phyloP scores from a whole-genome alignment of 148 eudicot genomes.

The Suaeda aralocaspica region DNA sequence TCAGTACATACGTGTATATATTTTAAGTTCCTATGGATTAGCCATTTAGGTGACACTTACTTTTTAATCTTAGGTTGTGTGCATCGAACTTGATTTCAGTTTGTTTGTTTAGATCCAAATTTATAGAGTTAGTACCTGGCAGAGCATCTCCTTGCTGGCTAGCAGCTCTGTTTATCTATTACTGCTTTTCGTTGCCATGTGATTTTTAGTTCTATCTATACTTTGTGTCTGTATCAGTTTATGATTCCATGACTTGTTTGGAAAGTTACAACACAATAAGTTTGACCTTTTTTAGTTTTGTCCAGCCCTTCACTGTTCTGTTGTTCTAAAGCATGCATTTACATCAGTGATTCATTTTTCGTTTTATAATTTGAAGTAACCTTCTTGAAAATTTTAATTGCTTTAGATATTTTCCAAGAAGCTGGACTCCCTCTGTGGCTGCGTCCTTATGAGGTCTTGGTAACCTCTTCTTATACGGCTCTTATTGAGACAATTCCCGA shows the following conservation, averaged over 20 bases:
- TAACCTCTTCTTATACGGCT: slow-evolving; percentile 96
- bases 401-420: slow-evolving; percentile 94
- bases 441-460: slow-evolving; percentile 96
- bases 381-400: slow-evolving; percentile 12
- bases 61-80: too few relatives aligned
- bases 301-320: background rate
- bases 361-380: background rate
- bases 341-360: background rate
- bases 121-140: too few relatives aligned
- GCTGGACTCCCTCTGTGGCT: slow-evolving; percentile 99
- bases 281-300: background rate
- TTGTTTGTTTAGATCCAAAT: too few relatives aligned
- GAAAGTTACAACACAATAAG: background rate
- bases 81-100: too few relatives aligned
- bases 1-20: too few relatives aligned
- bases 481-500: slow-evolving; percentile 97
- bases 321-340: slow-evolving; percentile 1
- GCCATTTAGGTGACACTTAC: too few relatives aligned
- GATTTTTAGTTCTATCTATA: too few relatives aligned
- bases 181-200: too few relatives aligned
- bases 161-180: too few relatives aligned
- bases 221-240: background rate
- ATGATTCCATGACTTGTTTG: background rate
- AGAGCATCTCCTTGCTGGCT: too few relatives aligned
- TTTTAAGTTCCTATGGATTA: too few relatives aligned